Conservation (phyloP, 2,329 filamentous ascomycete genomes). For the Neofusicoccum ribis region DNA sequence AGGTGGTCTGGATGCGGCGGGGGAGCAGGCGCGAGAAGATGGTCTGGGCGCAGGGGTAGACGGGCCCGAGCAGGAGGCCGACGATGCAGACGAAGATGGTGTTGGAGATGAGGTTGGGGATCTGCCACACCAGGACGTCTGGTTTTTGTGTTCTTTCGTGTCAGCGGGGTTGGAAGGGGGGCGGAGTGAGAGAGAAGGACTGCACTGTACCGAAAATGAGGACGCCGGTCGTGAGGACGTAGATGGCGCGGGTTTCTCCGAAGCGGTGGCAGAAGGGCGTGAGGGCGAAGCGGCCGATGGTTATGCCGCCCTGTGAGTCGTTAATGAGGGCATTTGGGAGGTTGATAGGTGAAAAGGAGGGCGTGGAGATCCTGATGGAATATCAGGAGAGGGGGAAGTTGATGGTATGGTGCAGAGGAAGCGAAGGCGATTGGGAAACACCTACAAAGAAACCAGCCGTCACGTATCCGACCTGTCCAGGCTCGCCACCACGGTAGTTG, state of each 20-base stretch:
- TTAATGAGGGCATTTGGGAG: neutral
- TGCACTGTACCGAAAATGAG: constrained; percentile 53
- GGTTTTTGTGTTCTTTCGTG: no score
- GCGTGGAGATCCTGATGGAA: no score
- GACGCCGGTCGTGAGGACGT: constrained; percentile 61
- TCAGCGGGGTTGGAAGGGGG: no score
- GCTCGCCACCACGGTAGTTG: constrained; percentile 67
- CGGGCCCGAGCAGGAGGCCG: constrained; percentile 73
- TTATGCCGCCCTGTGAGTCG: constrained; percentile 65
- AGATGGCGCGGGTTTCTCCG: constrained; percentile 71
- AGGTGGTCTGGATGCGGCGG: constrained; percentile 60
- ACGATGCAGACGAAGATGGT: constrained; percentile 58
- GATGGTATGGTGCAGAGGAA: no score
- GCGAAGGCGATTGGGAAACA: neutral
- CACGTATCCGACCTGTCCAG: constrained; percentile 74
- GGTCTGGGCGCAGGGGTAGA: constrained; percentile 72
- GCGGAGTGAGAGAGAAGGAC: no score
- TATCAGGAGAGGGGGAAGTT: neutral
- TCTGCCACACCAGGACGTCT: constrained; percentile 73
- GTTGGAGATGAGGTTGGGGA: constrained; percentile 65
- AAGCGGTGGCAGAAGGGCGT: constrained; percentile 65
- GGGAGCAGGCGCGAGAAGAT: constrained; percentile 64
- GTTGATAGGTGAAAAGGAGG: neutral
- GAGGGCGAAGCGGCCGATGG: constrained; percentile 71
- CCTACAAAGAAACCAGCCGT: constrained; percentile 67